Evolutionary conservation across 148 eudicot genomes (phyloP), one percentile per base, ranked within the genome.

Genomic region (Rhododendron molle): DNA sequence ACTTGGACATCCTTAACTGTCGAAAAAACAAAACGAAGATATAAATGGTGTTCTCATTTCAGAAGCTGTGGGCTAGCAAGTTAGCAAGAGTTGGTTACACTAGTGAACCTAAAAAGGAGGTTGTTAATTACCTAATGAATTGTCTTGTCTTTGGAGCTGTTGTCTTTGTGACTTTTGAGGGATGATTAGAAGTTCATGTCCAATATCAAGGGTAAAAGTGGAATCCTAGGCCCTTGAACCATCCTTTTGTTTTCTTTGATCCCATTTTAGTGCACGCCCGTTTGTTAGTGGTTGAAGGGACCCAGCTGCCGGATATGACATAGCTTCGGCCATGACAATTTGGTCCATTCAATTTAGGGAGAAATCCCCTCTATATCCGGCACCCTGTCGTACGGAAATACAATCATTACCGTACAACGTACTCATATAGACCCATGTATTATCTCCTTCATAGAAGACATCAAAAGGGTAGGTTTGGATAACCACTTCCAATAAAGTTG

Each of bases 51-150:
- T 23, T 28, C 73, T 28, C 16, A 67, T 10, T 26, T 26, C 13
- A 11, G 0, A 67, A 28, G 36, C 4, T 69, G 74, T 28, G 73
- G 6, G 1, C 4, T 30, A 9, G 71, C 10, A 82, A 44, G 16
- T 18, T 36, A 80, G 60, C 7, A 23, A 69, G 43, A 78, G 83
- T 81, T 49, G 83, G 28, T 85, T 80, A 46, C 26, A 78, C 87
- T 49, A 67, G 85, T 83, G 85, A 83, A 83, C 85, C 78, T 71
- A 46, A 23, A 71, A 73, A 5, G 18, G 11, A 20, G 80, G 28
- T 49, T 32, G 80, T 49, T 73, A 36, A 73, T n/a, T n/a, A n/a
- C 67, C 85, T 32, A 83, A 83, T 50, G 43, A 56, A 9, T n/a
- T n/a, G n/a, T n/a, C n/a, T n/a, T n/a, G n/a, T n/a, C n/a, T n/a